These are phyloP conservation scores for Cyphellophora europaea DNA, from an alignment of 2,329 filamentous ascomycete genomes.

Conservation along the genomic window DNA sequence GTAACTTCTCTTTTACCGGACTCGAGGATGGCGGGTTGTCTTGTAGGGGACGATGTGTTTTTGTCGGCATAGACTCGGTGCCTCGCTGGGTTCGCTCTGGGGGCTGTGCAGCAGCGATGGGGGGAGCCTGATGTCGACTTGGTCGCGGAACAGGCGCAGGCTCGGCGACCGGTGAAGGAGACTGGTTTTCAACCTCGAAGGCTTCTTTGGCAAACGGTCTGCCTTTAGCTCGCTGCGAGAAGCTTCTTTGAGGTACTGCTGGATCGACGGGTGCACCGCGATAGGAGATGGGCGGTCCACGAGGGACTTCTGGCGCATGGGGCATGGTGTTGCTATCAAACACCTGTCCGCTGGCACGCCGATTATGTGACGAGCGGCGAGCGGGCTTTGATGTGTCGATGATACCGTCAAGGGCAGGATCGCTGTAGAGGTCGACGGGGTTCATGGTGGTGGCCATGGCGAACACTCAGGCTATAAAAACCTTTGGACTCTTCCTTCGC, in stretches of 20 bases:
- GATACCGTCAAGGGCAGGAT: constrained; percentile 14
- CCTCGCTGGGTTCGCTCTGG: background rate
- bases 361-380: background rate
- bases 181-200: constrained; percentile 13
- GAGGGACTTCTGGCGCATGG: constrained; percentile 52
- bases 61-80: background rate
- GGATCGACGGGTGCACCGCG: constrained; percentile 30
- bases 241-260: constrained; percentile 14
- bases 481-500: too few species aligned
- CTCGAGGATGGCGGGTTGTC: background rate
- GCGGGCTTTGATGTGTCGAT: constrained; percentile 1
- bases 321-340: background rate
- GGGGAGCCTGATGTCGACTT: too few species aligned
- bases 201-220: constrained; percentile 18
- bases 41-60: too few species aligned
- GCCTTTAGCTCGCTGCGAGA: constrained; percentile 19
- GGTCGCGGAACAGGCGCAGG: constrained; percentile 2
- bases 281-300: constrained; percentile 50
- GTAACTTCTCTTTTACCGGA: constrained; percentile 6
- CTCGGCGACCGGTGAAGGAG: constrained; percentile 1
- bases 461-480: too few species aligned
- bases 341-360: background rate
- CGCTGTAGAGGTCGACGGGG: constrained; percentile 16
- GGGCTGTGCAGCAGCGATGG: constrained; percentile 6
- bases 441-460: constrained; percentile 18